phyloP scores from a whole-genome alignment of 2,329 filamentous ascomycete species.

The Dactylonectria estremocensis region DNA sequence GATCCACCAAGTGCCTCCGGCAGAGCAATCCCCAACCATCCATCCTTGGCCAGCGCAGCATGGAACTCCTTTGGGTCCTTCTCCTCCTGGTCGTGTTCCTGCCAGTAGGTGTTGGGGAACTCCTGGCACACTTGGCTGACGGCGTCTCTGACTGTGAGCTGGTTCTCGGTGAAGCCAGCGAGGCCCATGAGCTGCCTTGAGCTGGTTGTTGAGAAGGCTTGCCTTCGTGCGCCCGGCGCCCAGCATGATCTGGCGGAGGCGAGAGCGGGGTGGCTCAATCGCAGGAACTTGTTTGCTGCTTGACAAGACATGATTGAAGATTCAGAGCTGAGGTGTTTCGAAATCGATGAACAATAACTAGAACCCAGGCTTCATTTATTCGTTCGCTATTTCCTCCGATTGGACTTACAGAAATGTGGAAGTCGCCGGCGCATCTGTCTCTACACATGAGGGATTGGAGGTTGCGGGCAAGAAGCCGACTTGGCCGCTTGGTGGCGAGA shows the following conservation, averaged over 20 bases:
- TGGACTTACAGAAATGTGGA: constrained; percentile 18
- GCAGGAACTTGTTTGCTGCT: constrained; percentile 22
- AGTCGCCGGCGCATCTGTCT: constrained; percentile 20
- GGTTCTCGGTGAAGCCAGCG: constrained; percentile 79
- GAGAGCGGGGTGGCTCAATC: constrained; percentile 30
- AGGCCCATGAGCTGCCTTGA: constrained; percentile 75
- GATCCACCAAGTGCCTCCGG: constrained; percentile 82
- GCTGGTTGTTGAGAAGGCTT: constrained; percentile 55
- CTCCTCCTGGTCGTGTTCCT: constrained; percentile 78
- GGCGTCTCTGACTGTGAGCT: constrained; percentile 80
- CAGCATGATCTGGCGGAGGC: not conserved
- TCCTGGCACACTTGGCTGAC: constrained; percentile 77
- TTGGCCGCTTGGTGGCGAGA: constrained; percentile 3
- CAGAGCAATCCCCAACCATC: constrained; percentile 87
- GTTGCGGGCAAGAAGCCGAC: constrained; percentile 30
- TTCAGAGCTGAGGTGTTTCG: not conserved
- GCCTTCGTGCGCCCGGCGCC: not conserved
- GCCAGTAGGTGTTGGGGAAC: constrained; percentile 85
- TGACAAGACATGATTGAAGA: constrained; percentile 35
- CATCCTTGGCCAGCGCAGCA: constrained; percentile 79
- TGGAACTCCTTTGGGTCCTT: constrained; percentile 84
- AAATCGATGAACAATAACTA: not conserved
- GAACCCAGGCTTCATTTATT: constrained; percentile 30
- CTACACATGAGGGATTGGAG: not conserved
- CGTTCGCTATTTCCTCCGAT: not conserved